phyloP scores from a whole-genome alignment of 495 filamentous ascomycete species.

The Neurospora sp. region DNA sequence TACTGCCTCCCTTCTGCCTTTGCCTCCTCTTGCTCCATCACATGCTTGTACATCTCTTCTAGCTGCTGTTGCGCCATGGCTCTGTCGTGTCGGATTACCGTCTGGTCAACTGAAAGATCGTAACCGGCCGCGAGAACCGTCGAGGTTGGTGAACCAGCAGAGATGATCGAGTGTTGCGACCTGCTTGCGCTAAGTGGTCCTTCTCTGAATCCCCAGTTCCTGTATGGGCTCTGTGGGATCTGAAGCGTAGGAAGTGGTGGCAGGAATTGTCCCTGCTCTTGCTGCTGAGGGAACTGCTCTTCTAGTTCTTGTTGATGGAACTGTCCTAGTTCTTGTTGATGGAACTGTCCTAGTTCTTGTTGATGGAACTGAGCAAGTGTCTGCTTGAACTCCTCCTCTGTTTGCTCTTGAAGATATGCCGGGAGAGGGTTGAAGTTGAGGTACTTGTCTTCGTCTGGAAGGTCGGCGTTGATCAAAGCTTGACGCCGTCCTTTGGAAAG shows the following conservation, averaged over 20 bases:
- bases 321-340: background rate
- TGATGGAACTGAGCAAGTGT: constrained; percentile 6
- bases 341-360: background rate
- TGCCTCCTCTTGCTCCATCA: constrained; percentile 78
- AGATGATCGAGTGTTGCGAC: constrained; percentile 41
- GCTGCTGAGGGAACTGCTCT: constrained; percentile 2
- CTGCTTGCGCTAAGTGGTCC: constrained; percentile 36
- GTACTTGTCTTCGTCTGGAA: constrained; percentile 11
- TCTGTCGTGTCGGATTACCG: constrained; percentile 62
- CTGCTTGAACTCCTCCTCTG: constrained; percentile 24
- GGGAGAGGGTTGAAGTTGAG: constrained; percentile 20
- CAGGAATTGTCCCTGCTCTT: constrained; percentile 6
- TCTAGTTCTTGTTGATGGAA: background rate
- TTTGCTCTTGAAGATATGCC: constrained; percentile 26
- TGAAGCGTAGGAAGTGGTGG: constrained; percentile 1
- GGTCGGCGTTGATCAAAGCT: constrained; percentile 24
- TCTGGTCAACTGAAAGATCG: constrained; percentile 54
- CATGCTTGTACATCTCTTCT: constrained; percentile 81
- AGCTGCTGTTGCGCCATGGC: constrained; percentile 67
- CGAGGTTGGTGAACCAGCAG: constrained; percentile 35
- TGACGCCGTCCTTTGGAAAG: constrained; percentile 35
- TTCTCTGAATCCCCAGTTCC: constrained; percentile 32
- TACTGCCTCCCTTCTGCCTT: constrained; percentile 38
- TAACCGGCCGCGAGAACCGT: constrained; percentile 31
- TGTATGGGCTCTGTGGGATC: constrained; percentile 23